Conservation (phyloP, 148 eudicot species). For the Chenopodium berlandieri region DNA sequence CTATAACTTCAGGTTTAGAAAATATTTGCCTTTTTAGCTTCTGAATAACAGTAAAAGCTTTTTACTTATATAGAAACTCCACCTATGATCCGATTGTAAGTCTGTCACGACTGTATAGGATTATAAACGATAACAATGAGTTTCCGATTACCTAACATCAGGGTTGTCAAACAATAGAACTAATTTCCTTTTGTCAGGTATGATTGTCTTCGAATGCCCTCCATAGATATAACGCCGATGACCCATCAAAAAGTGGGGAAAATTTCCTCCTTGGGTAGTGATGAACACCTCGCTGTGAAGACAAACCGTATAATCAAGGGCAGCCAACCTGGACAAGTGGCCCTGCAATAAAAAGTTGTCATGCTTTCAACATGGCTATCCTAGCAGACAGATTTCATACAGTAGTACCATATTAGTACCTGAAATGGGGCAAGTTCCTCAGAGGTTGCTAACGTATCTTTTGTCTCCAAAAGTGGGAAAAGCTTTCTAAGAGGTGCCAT, state of each 20-base stretch:
- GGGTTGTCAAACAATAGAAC: slow-evolving; percentile 87
- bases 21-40: neutral
- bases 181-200: slow-evolving; percentile 87
- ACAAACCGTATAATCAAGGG: slow-evolving; percentile 96
- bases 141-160: slow-evolving; percentile 55
- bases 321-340: slow-evolving; percentile 91
- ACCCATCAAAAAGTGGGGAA: slow-evolving; percentile 96
- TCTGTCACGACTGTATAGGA: neutral
- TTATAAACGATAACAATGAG: neutral
- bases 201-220: slow-evolving; percentile 89
- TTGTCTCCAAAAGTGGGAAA: slow-evolving; percentile 81
- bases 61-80: neutral
- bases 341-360: slow-evolving; percentile 49
- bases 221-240: slow-evolving; percentile 84
- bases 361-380: neutral
- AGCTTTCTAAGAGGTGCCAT: slow-evolving; percentile 87
- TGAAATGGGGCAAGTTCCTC: slow-evolving; percentile 88
- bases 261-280: slow-evolving; percentile 97
- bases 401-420: slow-evolving; percentile 38
- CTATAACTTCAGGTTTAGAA: neutral
- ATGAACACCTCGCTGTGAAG: slow-evolving; percentile 92
- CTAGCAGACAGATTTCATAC: slow-evolving; percentile 3
- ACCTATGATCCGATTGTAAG: no score
- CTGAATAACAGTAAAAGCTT: neutral
- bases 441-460: slow-evolving; percentile 76